Conservation (phyloP, 2,329 filamentous ascomycete genomes). For the Alternaria sp. region DNA sequence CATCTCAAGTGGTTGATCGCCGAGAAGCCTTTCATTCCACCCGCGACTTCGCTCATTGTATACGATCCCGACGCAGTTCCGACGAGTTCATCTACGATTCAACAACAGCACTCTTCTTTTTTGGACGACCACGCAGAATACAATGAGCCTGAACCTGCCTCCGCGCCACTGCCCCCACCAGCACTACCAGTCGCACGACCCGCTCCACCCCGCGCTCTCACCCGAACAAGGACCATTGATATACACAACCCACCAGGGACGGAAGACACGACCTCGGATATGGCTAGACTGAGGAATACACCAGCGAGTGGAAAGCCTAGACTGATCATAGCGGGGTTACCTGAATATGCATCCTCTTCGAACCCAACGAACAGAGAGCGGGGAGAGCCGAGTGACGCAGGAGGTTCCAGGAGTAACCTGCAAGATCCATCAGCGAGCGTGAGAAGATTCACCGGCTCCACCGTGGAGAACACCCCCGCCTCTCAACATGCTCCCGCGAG, state of each 20-base stretch:
- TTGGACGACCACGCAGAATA: constrained; percentile 23
- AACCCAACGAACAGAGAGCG: constrained; percentile 12
- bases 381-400: constrained; percentile 6
- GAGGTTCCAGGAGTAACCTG: constrained; percentile 1
- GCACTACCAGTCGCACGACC: constrained; percentile 27
- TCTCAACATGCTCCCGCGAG: constrained; percentile 10
- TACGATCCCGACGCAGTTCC: constrained; percentile 40
- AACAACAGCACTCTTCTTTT: constrained; percentile 25
- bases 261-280: constrained; percentile 36
- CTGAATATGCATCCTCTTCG: constrained; percentile 24
- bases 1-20: constrained; percentile 60
- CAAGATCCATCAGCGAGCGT: constrained; percentile 7
- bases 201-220: constrained; percentile 29
- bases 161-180: constrained; percentile 25
- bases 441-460: constrained; percentile 9
- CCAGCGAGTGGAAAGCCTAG: constrained; percentile 54
- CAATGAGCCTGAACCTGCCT: constrained; percentile 29
- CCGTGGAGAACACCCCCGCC: constrained; percentile 17
- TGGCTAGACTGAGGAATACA: constrained; percentile 57
- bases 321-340: constrained; percentile 42
- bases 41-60: constrained; percentile 38
- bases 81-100: constrained; percentile 32
- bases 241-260: constrained; percentile 35
- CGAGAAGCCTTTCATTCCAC: constrained; percentile 57
- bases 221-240: constrained; percentile 34